These are phyloP conservation scores for Santalum album DNA, from an alignment of 164 flowering plant species.

Conservation along the genomic window DNA sequence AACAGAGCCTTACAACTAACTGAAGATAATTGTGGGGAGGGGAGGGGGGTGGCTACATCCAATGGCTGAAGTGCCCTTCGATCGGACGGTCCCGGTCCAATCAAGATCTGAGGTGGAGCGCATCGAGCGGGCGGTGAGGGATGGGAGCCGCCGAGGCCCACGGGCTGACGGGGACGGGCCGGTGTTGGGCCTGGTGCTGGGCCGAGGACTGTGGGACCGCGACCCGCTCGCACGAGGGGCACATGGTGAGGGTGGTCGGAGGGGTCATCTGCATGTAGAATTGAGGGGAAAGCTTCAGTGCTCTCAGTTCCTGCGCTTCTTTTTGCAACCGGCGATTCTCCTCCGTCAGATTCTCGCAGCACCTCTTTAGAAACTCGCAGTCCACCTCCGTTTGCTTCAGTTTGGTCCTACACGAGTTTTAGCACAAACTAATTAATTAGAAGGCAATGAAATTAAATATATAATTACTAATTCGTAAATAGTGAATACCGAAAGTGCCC, in stretches of 20 bases:
- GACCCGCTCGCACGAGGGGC: constrained; percentile 82
- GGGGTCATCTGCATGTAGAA: constrained; percentile 79
- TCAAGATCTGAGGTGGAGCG: constrained; percentile 19
- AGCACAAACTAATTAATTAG: neutral
- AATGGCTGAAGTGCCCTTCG: constrained; percentile 14
- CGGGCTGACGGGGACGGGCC: constrained; percentile 25
- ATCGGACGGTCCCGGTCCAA: neutral
- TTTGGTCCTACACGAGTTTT: constrained; percentile 47
- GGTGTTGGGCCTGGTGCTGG: constrained; percentile 14
- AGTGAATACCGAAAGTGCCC: constrained; percentile 9
- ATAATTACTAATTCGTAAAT: neutral
- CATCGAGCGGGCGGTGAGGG: constrained; percentile 27
- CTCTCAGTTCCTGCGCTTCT: constrained; percentile 71
- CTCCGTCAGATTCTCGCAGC: constrained; percentile 75
- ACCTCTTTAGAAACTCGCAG: constrained; percentile 69
- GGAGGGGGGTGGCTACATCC: too few relatives aligned
- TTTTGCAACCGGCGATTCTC: constrained; percentile 70
- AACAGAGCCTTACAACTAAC: too few relatives aligned
- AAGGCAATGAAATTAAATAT: too few relatives aligned
- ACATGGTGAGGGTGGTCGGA: constrained; percentile 80
- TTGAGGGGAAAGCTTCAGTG: constrained; percentile 71
- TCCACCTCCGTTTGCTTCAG: constrained; percentile 88
- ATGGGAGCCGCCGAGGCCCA: constrained; percentile 26
- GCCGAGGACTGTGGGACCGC: constrained; percentile 29
- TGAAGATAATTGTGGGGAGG: too few relatives aligned